A percentile compares a stretch with the other conserved stretches of the same genome.
Evolutionary conservation across 2,329 filamentous ascomycete species (phyloP).

Genomic region (Monilinia fructigena): DNA sequence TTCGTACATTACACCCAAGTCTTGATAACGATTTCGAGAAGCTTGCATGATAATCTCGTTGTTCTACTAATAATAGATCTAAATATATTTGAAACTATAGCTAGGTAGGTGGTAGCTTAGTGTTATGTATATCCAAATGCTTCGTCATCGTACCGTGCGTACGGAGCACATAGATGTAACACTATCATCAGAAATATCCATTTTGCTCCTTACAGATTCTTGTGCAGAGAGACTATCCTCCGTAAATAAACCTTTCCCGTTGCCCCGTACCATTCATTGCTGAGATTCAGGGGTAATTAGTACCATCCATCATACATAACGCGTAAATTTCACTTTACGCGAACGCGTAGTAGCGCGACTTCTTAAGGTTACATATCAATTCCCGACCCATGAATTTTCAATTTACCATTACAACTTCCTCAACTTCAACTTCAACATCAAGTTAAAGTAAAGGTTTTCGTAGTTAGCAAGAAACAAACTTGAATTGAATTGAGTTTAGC

Average conservation of each 20-base stretch:
- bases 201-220: constrained; percentile 1
- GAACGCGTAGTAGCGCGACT: constrained; percentile 11
- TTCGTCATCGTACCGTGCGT: background rate
- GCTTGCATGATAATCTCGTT: too few species aligned
- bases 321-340: constrained; percentile 17
- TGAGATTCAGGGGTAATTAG: constrained; percentile 8
- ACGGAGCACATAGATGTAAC: constrained; percentile 4
- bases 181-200: background rate
- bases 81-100: too few species aligned
- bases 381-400: background rate
- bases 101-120: too few species aligned
- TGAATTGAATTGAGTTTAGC: constrained; percentile 16
- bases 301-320: background rate
- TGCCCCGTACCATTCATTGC: constrained; percentile 8
- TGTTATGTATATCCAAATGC: background rate
- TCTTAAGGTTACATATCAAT: constrained; percentile 4
- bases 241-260: background rate
- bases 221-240: background rate
- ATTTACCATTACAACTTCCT: constrained; percentile 10
- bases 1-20: too few species aligned
- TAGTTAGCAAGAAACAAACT: constrained; percentile 26
- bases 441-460: background rate
- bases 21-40: too few species aligned
- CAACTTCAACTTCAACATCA: constrained; percentile 10
- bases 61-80: background rate